These are phyloP conservation scores for Podaxis rugospora DNA, from an alignment of 768 basidiomycete genomes.

Conservation along the genomic window DNA sequence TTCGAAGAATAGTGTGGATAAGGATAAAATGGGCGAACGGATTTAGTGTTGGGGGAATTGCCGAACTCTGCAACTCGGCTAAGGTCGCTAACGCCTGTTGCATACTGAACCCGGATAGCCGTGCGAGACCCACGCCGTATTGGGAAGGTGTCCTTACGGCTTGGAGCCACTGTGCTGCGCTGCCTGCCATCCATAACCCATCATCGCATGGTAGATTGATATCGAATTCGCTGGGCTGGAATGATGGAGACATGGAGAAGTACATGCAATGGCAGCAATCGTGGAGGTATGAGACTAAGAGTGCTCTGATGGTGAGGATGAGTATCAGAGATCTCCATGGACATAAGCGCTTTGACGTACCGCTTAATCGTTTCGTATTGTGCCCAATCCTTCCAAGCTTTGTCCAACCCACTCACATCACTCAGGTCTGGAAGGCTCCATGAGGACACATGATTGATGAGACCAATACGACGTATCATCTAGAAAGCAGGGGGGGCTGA, in stretches of 20 bases:
- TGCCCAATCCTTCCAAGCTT: slow-evolving; percentile 54
- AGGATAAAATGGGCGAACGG: slow-evolving; percentile 43
- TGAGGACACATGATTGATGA: slow-evolving; percentile 36
- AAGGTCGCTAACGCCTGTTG: slow-evolving; percentile 30
- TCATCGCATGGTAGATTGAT: slow-evolving; percentile 55
- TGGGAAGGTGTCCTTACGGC: slow-evolving; percentile 34
- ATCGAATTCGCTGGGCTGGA: slow-evolving; percentile 42
- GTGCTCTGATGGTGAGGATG: slow-evolving; percentile 27
- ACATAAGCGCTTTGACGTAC: slow-evolving; percentile 25
- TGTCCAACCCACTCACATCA: slow-evolving; percentile 31
- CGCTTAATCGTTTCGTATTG: slow-evolving; percentile 54
- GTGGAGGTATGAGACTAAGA: slow-evolving; percentile 50
- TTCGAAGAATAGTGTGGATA: slow-evolving; percentile 40
- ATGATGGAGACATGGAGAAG: slow-evolving; percentile 45
- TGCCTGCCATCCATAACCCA: slow-evolving; percentile 46
- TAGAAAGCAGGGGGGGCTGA: slow-evolving; percentile 14
- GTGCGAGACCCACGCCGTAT: slow-evolving; percentile 31
- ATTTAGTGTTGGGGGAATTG: slow-evolving; percentile 27
- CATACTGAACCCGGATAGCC: slow-evolving; percentile 35
- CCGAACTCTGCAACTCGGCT: slow-evolving; percentile 26
- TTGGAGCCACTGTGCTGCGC: slow-evolving; percentile 45
- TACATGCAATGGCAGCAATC: slow-evolving; percentile 54
- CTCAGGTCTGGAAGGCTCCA: slow-evolving; percentile 41
- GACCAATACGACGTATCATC: slow-evolving; percentile 44
- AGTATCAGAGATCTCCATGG: slow-evolving; percentile 6